Conservation (phyloP, 768 basidiomycete species). For the Trametes punicea region DNA sequence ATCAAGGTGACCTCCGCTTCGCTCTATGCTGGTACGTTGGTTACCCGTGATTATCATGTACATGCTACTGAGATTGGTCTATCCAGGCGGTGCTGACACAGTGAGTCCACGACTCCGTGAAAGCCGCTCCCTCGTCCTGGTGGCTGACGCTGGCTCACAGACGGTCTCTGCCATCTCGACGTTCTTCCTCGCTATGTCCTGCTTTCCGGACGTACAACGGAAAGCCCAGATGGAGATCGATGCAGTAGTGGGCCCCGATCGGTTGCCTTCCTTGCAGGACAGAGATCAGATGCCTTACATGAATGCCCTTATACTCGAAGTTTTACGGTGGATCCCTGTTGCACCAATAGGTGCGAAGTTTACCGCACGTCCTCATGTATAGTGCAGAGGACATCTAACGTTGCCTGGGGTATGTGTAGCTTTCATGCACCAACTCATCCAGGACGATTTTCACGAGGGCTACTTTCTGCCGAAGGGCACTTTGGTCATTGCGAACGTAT, state of each 20-base stretch:
- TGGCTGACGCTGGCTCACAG: constrained; percentile 14
- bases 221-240: constrained; percentile 39
- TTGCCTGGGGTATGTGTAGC: constrained; percentile 8
- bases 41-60: neutral
- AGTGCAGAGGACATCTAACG: neutral
- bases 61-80: neutral
- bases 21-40: constrained; percentile 17
- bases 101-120: neutral
- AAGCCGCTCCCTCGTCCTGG: too few species aligned
- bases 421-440: constrained; percentile 21
- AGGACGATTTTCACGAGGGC: constrained; percentile 30
- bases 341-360: constrained; percentile 32
- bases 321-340: constrained; percentile 35
- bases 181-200: constrained; percentile 34
- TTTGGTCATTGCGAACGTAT: constrained; percentile 26
- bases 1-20: constrained; percentile 19
- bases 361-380: too few species aligned
- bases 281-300: constrained; percentile 21
- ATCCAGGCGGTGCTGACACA: constrained; percentile 22
- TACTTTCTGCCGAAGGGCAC: constrained; percentile 31
- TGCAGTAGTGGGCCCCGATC: constrained; percentile 30
- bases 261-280: constrained; percentile 44
- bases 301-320: constrained; percentile 30
- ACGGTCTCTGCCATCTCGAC: constrained; percentile 30
- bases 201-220: constrained; percentile 35